A percentile compares a stretch with the other conserved stretches of the same genome.
phyloP scores from a whole-genome alignment of 805 yeast species.

The Kodamaea nitidulidarum region DNA sequence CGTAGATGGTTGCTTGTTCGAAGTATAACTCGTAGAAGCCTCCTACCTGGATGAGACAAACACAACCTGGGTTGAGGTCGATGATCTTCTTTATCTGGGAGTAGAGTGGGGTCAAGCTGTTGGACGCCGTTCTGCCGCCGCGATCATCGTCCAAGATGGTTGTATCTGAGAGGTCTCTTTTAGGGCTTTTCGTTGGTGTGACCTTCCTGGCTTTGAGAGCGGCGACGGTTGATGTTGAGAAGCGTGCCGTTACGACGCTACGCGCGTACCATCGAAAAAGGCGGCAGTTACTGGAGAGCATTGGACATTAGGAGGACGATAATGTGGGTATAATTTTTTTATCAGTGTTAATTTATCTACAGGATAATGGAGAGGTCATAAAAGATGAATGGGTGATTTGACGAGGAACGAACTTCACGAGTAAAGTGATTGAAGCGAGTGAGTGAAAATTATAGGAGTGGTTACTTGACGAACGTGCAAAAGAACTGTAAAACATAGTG shows the following conservation, averaged over 20 bases:
- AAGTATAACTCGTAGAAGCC: slow-evolving; percentile 84
- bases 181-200: background rate
- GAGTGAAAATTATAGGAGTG: no score
- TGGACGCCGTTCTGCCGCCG: slow-evolving; percentile 33
- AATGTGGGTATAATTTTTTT: no score
- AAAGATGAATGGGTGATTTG: no score
- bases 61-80: slow-evolving; percentile 35
- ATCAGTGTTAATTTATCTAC: no score
- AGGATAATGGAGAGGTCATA: no score
- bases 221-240: background rate
- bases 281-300: background rate
- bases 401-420: no score
- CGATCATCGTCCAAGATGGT: slow-evolving; percentile 32
- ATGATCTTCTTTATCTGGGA: slow-evolving; percentile 30
- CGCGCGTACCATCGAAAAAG: background rate
- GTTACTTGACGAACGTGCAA: no score
- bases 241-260: background rate
- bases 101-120: slow-evolving; percentile 33
- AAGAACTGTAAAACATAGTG: no score
- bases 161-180: background rate
- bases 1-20: slow-evolving; percentile 77
- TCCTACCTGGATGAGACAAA: slow-evolving; percentile 69
- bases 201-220: background rate
- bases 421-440: no score
- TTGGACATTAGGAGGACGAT: background rate